Conservation (phyloP, 345 rosid species). For the Arabis hirsuta region DNA sequence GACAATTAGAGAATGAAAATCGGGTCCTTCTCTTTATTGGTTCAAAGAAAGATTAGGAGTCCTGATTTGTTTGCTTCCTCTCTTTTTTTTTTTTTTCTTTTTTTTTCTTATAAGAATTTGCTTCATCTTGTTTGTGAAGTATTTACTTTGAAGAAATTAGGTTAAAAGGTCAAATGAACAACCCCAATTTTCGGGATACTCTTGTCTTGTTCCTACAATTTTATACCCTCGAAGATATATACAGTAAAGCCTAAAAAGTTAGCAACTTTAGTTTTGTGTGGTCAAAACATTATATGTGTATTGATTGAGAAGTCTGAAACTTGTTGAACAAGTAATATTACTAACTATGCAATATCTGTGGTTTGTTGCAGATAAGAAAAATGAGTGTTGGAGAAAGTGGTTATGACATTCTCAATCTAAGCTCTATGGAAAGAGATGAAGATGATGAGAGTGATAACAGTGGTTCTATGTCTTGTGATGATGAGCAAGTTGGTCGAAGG, state of each 20-base stretch:
- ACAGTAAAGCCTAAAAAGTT: neutral
- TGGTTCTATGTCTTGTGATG: slow-evolving; percentile 51
- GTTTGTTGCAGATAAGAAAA: slow-evolving; percentile 44
- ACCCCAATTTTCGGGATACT: no score
- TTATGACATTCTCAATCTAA: slow-evolving; percentile 45
- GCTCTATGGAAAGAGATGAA: slow-evolving; percentile 38
- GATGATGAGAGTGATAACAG: slow-evolving; percentile 51
- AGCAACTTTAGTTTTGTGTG: neutral
- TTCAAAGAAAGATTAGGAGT: neutral
- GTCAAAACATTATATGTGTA: neutral
- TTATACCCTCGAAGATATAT: neutral
- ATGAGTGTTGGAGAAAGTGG: slow-evolving; percentile 51
- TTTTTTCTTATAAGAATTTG: neutral
- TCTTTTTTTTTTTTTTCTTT: neutral
- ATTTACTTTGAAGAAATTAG: neutral
- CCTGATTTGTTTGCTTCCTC: neutral
- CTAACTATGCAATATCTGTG: neutral
- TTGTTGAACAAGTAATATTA: neutral
- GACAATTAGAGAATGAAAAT: neutral
- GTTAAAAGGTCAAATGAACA: neutral
- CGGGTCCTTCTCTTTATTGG: neutral
- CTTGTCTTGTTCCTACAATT: neutral
- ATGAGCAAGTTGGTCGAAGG: slow-evolving; percentile 46
- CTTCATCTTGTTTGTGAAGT: neutral
- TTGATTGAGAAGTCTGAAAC: neutral